Evolutionary conservation across 2,329 filamentous ascomycete species (phyloP), one percentile per base, ranked within the genome.

Genomic region (Hypoxylon sp.): DNA sequence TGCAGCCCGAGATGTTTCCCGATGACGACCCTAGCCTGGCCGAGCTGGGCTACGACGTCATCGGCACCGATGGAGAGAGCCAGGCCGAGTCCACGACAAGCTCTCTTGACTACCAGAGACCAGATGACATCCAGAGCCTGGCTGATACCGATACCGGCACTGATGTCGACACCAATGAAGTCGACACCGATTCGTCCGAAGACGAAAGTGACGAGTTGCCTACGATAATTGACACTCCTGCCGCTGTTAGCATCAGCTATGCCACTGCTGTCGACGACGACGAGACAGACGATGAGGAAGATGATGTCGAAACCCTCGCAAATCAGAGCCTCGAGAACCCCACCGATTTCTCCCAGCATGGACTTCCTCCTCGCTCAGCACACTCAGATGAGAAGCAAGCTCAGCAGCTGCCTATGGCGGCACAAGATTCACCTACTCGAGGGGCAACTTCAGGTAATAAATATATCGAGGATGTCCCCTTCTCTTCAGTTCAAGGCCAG

Each of bases 31-130:
- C 81, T 70, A 84, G 75, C 66, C 69, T 86, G 67, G 73, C 78
- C 67, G 83, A 84, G 67, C 83, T 83, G 52, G 77, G 81, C 56
- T 87, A 83, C 70, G 83, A 86, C 67, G 73, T 86, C 43, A 80
- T 87, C 69, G 76, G 75, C 64, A 80, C 78, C 52, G 83, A 85
- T 61, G 79, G 77, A 60, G 81, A 83, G 68, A 82, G 79, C 61
- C 79, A 83, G 64, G 81, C 78, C 35, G 82, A 80, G 62, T 81
- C 79, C 17, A 75, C 78, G 27, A 74, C 76, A 46, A 76, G 77
- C 60, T 83, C 81, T 5, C 76, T 82, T 51, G 79, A 81, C 48
- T 77, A 76, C 35, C 75, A 78, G 37, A 78, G 76, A 17, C 73
- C 79, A 23, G 81, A 83, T 50, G 82, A 84, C 58, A 76, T 82